A percentile compares a stretch with the other conserved stretches of the same genome.
These are phyloP conservation scores for Leishmania martiniquensis DNA, from an alignment of 208 protist genomes.

Conservation along the genomic window DNA sequence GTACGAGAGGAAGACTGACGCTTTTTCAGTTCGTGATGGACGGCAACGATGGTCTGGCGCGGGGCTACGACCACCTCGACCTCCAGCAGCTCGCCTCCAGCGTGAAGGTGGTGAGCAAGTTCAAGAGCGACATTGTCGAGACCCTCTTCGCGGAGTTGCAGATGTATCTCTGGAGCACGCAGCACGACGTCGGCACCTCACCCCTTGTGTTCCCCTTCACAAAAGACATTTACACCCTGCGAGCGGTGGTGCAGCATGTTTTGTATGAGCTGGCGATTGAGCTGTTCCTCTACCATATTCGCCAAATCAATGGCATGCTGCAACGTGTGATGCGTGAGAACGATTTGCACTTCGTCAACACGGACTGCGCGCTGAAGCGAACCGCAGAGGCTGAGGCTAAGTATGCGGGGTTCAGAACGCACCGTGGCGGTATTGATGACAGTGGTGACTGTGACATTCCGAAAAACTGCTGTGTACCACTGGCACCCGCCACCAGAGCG, in stretches of 20 bases:
- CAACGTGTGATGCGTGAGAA: conserved; percentile 76
- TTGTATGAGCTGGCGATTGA: conserved; percentile 86
- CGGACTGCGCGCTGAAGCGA: conserved; percentile 39
- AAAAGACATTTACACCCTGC: conserved; percentile 59
- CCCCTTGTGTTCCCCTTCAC: conserved; percentile 62
- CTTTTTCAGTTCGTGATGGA: conserved; percentile 89
- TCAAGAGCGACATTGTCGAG: conserved; percentile 92
- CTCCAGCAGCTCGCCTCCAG: conserved; percentile 76
- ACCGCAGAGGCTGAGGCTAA: neutral
- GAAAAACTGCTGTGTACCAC: neutral
- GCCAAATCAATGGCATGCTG: conserved; percentile 59
- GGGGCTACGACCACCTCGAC: conserved; percentile 84
- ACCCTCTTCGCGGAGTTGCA: conserved; percentile 90
- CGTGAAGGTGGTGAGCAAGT: conserved; percentile 87
- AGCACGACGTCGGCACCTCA: conserved; percentile 57
- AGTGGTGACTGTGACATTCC: neutral
- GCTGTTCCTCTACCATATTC: conserved; percentile 84
- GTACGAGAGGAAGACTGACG: conserved; percentile 65
- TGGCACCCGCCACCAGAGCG: conserved; percentile 2
- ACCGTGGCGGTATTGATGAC: neutral
- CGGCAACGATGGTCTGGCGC: conserved; percentile 86
- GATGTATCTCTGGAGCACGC: conserved; percentile 77
- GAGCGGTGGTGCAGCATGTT: conserved; percentile 74
- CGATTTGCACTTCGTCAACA: conserved; percentile 70
- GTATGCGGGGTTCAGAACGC: too few relatives aligned